These are phyloP conservation scores for Voacanga thouarsii DNA, from an alignment of 257 asterid species.

Conservation along the genomic window DNA sequence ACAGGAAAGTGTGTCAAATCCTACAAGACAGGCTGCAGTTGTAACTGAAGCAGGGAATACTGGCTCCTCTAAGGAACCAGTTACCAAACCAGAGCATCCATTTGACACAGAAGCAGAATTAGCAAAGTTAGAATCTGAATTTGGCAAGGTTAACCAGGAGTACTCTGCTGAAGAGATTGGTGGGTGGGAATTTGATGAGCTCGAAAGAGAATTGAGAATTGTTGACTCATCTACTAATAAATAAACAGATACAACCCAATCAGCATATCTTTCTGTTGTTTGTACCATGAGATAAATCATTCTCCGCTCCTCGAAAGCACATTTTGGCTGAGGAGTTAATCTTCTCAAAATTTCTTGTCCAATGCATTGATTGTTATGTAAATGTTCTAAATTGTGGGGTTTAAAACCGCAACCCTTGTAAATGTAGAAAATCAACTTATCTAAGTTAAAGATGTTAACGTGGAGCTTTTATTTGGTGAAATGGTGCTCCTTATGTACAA, in stretches of 20 bases:
- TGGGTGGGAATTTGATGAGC: conserved; percentile 96
- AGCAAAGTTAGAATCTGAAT: conserved; percentile 85
- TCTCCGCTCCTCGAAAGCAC: conserved; percentile 22
- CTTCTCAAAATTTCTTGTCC: conserved; percentile 4
- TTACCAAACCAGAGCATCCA: conserved; percentile 37
- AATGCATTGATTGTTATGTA: conserved; percentile 27
- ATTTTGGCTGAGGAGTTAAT: conserved; percentile 19
- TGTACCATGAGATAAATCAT: conserved; percentile 15
- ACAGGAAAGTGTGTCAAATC: conserved; percentile 32
- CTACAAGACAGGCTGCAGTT: conserved; percentile 31
- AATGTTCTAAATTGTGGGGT: conserved; percentile 21
- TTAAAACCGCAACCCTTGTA: not conserved
- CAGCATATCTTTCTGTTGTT: conserved; percentile 12
- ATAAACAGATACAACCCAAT: conserved; percentile 19
- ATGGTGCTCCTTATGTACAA: not conserved
- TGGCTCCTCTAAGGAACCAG: conserved; percentile 26
- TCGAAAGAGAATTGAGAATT: conserved; percentile 69
- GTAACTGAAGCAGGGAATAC: conserved; percentile 31
- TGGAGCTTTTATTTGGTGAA: not conserved
- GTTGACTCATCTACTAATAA: conserved; percentile 40
- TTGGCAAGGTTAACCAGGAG: conserved; percentile 62
- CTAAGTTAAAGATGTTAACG: not conserved
- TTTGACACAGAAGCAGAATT: conserved; percentile 75
- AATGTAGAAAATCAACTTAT: not conserved
- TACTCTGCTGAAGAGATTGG: conserved; percentile 78